Evolutionary conservation across 225 moss, liverwort and hornwort species (phyloP).

Genomic region (Antitrichia curtipendula): DNA sequence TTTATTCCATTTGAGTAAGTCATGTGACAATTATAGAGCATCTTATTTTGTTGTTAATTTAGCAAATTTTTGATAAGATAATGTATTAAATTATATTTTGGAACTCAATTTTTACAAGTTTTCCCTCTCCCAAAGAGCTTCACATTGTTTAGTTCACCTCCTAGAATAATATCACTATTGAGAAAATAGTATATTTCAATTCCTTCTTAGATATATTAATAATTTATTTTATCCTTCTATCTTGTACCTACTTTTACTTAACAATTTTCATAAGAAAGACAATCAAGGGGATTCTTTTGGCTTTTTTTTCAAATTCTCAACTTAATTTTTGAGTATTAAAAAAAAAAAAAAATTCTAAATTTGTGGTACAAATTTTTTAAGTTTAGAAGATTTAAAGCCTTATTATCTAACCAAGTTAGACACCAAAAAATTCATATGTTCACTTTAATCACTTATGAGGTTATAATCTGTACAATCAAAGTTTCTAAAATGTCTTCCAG

Average conservation of each 20-base stretch:
- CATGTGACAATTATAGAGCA: background rate
- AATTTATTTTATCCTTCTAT: background rate
- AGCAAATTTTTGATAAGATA: background rate
- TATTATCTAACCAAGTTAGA: fast-evolving
- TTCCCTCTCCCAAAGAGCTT: fast-evolving
- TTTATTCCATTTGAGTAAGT: background rate
- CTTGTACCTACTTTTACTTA: fast-evolving
- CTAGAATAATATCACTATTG: background rate
- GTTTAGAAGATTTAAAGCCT: background rate
- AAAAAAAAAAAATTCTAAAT: background rate
- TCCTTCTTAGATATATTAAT: background rate
- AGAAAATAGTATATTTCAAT: background rate
- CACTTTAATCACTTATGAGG: background rate
- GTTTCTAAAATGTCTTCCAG: fast-evolving
- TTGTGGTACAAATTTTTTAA: background rate
- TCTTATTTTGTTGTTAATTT: background rate
- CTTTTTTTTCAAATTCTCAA: fast-evolving
- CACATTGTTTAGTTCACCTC: fast-evolving
- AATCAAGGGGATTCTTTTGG: background rate
- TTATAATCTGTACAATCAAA: fast-evolving
- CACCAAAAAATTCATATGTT: background rate
- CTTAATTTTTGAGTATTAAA: too few relatives aligned
- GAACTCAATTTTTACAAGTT: background rate
- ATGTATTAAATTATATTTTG: background rate
- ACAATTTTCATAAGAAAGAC: background rate